Evolutionary conservation across 2,329 filamentous ascomycete genomes (phyloP).

Genomic region (Annulohypoxylon truncatum): DNA sequence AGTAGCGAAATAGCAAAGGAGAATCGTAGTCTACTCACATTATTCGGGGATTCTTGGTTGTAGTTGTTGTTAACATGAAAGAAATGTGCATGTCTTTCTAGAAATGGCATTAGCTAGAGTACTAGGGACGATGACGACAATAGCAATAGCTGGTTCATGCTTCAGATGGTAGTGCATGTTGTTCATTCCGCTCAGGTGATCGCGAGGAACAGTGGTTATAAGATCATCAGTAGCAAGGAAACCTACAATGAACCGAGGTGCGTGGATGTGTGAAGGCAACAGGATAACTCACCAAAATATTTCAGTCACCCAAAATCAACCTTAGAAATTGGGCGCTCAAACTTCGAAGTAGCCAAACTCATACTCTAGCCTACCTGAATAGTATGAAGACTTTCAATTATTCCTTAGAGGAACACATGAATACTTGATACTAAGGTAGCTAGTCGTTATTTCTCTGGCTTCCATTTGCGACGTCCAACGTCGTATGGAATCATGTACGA

Average conservation of each 20-base stretch:
- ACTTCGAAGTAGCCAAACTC: neutral
- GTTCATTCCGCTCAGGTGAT: slow-evolving; percentile 70
- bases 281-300: slow-evolving; percentile 21
- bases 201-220: slow-evolving; percentile 69
- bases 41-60: slow-evolving; percentile 1
- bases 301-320: neutral
- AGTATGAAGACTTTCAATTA: neutral
- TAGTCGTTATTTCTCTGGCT: neutral
- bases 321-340: neutral
- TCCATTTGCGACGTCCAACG: neutral
- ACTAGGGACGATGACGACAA: slow-evolving; percentile 24
- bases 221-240: slow-evolving; percentile 63
- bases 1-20: slow-evolving; percentile 19
- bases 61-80: neutral
- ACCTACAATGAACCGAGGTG: slow-evolving; percentile 19
- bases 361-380: neutral
- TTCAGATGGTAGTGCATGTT: slow-evolving; percentile 86
- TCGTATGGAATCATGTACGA: neutral
- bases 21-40: slow-evolving; percentile 20
- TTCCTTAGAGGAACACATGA: neutral
- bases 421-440: neutral
- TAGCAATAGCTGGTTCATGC: slow-evolving; percentile 45
- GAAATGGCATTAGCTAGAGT: slow-evolving; percentile 31
- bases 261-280: neutral
- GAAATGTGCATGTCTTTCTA: slow-evolving; percentile 5